Evolutionary conservation across 129 eudicot genomes (phyloP), one percentile per base, ranked within the genome.

Genomic region (Centella asiatica): DNA sequence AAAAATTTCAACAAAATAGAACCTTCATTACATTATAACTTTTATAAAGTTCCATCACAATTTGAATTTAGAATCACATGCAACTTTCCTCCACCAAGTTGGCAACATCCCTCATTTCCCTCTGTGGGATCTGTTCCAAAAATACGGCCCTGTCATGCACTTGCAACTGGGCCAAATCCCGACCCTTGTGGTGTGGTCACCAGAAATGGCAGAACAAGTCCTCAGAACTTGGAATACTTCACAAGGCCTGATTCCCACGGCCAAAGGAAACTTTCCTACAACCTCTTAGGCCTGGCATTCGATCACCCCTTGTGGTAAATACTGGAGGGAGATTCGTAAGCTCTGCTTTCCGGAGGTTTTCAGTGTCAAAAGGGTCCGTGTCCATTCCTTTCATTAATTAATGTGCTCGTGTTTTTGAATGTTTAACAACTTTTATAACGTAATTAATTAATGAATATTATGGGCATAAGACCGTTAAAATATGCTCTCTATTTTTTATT

Each of bases 271-370:
- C 33, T 74, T 5, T 46, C 62, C 13, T 74, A 73, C 56, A 50
- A 65, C 14, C 13, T 54, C 0, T 10, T 25, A 34, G 79, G 73
- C 49, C 6, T 74, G 2, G 78, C 69, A 1, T 82, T 82, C 45
- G 28, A n/a, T n/a, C n/a, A n/a, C 71, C 0, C 84, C 81, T 5
- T 69, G 71, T 52, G 40, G 57, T 18, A 70, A 78, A 10, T 77
- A 70, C 40, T 82, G 73, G 77, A 56, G 53, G 22, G 74, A 79
- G 25, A 63, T 74, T 44, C 75, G 84, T 3, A 74, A 79, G 50
- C 55, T 79, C 23, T 36, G 64, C 18, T 68, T 59, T 3, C 13
- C 60, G 2, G 71, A 74, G 44, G 62, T 79, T 5, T 67, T 79
- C 34, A 69, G 73, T 22, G 15, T 46, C 9, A 45, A 74, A 31